A percentile compares a stretch with the other conserved stretches of the same genome.
Evolutionary conservation across 1,284 basidiomycete genomes (phyloP).

Genomic region (Cryptococcus sp.): DNA sequence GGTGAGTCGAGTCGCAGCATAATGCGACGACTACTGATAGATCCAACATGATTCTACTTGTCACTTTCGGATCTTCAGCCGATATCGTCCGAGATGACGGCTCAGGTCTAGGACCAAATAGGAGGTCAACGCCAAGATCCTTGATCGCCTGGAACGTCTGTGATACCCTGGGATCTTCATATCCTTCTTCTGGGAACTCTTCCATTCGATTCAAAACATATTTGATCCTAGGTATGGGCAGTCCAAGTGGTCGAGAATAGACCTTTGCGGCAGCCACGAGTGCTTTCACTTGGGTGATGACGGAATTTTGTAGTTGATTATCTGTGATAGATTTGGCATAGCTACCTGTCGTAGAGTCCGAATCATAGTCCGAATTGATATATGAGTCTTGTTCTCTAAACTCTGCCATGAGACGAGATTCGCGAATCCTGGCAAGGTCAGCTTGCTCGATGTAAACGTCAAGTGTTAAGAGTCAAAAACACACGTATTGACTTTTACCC

Average conservation of each 20-base stretch:
- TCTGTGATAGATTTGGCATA: background rate
- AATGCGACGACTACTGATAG: constrained; percentile 75
- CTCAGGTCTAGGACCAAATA: constrained; percentile 10
- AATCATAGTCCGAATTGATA: constrained; percentile 50
- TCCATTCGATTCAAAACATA: constrained; percentile 67
- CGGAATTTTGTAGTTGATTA: constrained; percentile 53
- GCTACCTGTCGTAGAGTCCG: constrained; percentile 3
- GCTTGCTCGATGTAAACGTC: background rate
- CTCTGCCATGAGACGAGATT: constrained; percentile 66
- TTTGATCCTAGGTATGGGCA: constrained; percentile 49
- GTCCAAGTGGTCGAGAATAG: constrained; percentile 44
- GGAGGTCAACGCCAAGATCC: constrained; percentile 61
- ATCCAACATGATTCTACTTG: constrained; percentile 65
- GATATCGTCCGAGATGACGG: background rate
- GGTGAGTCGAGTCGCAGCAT: constrained; percentile 74
- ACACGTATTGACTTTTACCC: constrained; percentile 82
- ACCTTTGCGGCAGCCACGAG: constrained; percentile 59
- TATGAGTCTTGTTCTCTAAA: constrained; percentile 79
- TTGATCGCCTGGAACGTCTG: constrained; percentile 58
- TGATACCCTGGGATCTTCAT: constrained; percentile 57
- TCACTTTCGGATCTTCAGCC: constrained; percentile 49
- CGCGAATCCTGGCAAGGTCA: constrained; percentile 59
- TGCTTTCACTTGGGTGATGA: constrained; percentile 28
- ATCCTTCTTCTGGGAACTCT: constrained; percentile 32
- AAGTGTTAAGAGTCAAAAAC: constrained; percentile 36